Base-by-base conservation (phyloP, 306 rosid species). In the Astragalus membranaceus region DNA sequence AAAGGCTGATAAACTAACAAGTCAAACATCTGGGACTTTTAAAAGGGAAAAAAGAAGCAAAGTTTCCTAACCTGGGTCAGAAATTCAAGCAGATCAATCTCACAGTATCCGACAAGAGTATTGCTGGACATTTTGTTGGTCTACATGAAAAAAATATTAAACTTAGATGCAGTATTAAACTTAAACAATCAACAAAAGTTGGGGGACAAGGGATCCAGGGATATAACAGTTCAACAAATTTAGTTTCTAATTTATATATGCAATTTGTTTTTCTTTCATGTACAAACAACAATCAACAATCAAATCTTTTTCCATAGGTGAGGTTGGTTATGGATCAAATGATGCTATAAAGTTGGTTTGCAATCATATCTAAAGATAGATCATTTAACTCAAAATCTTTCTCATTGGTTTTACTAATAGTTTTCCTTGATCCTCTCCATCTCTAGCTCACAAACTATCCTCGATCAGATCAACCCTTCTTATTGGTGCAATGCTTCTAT, bases 71-170 rank as follows among this genome's bases (percentile, higher is more conserved):
- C 98, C 89, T 75, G 75, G 54, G 88, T 39, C 67, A 94, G 83
- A 83, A 84, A 88, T 58, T 94, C 97, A 74, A 94, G 86, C 26
- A 94, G 94, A 87, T 90, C 89, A 70, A 94, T 70, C 80, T 94
- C 98, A 74, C 96, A 83, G 78, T 84, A 94, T 79, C 98, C 98
- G 43, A 90, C 81, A 70, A 94, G 86, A 59, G 82, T 87, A 86
- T 85, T 94, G 64, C 88, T 75, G 73, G 96, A 81, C 65, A 94
- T 12, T 80, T 74, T 94, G 76, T 94, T 94, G 46, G 98, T 94
- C 98, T 94, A 82, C 86, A 82, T n/a, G 67, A 75, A 70, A 77
- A 17, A 71, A 49, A 29, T 57, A 72, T 46, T 9, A 32, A 73
- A 67, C 55, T 77, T 67, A 75, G 69, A 76, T 33, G 29, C 67